phyloP scores from a whole-genome alignment of 495 filamentous ascomycete species.

The Tirmania nivea region DNA sequence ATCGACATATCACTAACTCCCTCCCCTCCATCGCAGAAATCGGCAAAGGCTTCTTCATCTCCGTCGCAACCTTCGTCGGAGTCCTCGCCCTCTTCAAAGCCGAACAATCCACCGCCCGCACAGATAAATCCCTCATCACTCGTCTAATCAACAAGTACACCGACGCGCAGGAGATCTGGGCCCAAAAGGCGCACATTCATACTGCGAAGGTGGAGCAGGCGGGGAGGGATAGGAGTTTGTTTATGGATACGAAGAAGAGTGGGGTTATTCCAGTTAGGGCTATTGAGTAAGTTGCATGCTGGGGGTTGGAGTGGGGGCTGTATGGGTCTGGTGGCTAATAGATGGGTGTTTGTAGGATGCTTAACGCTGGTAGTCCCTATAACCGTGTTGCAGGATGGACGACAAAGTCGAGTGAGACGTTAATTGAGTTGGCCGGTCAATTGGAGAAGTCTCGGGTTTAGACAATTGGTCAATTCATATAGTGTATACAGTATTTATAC shows the following conservation, averaged over 20 bases:
- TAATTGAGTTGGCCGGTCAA: no score
- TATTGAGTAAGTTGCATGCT: constrained; percentile 38
- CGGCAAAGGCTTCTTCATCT: constrained; percentile 36
- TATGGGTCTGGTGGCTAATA: no score
- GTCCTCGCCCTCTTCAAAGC: constrained; percentile 35
- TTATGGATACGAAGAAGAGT: constrained; percentile 30
- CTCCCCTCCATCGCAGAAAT: constrained; percentile 4
- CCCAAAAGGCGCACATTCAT: constrained; percentile 39
- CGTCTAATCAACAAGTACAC: constrained; percentile 35
- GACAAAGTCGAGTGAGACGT: no score
- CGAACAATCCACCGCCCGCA: constrained; percentile 27
- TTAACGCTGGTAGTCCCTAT: constrained; percentile 10
- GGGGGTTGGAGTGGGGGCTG: no score
- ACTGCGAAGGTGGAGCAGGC: constrained; percentile 46
- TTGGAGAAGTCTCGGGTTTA: no score
- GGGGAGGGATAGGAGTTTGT: constrained; percentile 43
- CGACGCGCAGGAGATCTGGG: constrained; percentile 28
- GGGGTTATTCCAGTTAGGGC: constrained; percentile 34
- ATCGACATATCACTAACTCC: no score
- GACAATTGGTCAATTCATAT: no score
- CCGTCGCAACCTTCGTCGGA: constrained; percentile 35
- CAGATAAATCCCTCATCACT: constrained; percentile 32
- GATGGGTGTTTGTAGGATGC: no score
- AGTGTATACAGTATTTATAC: no score
- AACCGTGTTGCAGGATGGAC: constrained; percentile 14